Evolutionary conservation across 2,329 filamentous ascomycete genomes (phyloP).

Genomic region (Endoconidiophora polonica): DNA sequence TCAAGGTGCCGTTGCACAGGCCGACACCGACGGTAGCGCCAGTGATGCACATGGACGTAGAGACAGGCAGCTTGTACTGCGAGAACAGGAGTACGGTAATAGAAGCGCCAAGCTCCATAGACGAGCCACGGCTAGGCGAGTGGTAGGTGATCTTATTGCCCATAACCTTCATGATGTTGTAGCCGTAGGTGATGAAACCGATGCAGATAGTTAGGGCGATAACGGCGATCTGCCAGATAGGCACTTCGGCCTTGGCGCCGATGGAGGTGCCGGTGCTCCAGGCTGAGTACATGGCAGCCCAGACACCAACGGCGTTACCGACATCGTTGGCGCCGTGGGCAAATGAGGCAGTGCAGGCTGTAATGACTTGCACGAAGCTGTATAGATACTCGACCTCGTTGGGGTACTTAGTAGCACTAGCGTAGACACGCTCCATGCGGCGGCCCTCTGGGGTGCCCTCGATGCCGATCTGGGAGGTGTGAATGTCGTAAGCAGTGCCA

Average conservation of each 20-base stretch:
- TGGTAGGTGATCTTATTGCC: constrained; percentile 68
- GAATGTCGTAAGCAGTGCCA: constrained; percentile 68
- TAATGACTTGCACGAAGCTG: constrained; percentile 49
- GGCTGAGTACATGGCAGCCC: constrained; percentile 52
- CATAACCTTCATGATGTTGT: constrained; percentile 80
- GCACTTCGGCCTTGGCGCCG: constrained; percentile 46
- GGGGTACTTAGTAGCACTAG: constrained; percentile 44
- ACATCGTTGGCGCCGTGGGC: constrained; percentile 67
- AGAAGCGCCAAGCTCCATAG: constrained; percentile 67
- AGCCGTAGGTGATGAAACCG: constrained; percentile 59
- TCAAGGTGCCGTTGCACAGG: constrained; percentile 55
- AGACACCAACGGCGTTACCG: constrained; percentile 52
- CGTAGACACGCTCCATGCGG: constrained; percentile 54
- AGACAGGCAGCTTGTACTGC: constrained; percentile 58
- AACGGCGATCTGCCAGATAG: constrained; percentile 62
- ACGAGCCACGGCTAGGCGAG: constrained; percentile 38
- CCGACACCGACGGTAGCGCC: constrained; percentile 64
- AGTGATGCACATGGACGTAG: constrained; percentile 65
- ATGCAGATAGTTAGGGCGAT: constrained; percentile 44
- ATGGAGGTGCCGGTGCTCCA: constrained; percentile 48
- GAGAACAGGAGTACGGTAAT: constrained; percentile 63
- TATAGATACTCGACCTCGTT: constrained; percentile 57
- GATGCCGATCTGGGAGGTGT: constrained; percentile 56
- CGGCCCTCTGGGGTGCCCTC: constrained; percentile 54
- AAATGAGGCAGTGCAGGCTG: constrained; percentile 56